A percentile compares a stretch with the other conserved stretches of the same genome.
Evolutionary conservation across 139 green algal species (phyloP).

Genomic region (Chlamydomonas eustigma): DNA sequence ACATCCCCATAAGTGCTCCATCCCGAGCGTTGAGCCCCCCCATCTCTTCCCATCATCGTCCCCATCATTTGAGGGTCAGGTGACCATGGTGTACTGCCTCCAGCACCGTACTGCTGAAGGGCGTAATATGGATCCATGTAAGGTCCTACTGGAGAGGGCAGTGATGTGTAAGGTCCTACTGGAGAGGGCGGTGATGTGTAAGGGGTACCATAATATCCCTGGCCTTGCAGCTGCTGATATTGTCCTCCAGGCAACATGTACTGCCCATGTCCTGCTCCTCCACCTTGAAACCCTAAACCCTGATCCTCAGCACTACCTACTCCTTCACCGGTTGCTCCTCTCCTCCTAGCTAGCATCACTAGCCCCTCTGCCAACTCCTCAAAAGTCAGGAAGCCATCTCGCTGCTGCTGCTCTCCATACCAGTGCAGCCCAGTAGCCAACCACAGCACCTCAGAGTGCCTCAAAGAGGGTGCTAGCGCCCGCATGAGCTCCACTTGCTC

Average conservation of each 20-base stretch:
- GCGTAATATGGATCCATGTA: background rate
- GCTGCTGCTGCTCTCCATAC: background rate
- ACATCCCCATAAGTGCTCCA: background rate
- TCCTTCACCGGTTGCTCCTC: background rate
- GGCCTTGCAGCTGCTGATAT: background rate
- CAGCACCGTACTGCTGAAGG: background rate
- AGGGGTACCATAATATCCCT: background rate
- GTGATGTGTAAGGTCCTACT: background rate
- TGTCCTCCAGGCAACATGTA: background rate
- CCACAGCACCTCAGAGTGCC: background rate
- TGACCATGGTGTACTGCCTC: no score
- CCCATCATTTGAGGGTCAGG: background rate
- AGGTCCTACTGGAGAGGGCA: no score
- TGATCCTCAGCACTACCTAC: background rate
- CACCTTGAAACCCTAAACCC: no score
- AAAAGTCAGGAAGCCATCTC: background rate
- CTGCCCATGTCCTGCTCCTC: background rate
- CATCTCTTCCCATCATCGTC: background rate
- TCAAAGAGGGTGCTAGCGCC: background rate
- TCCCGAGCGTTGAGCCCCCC: background rate
- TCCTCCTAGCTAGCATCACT: background rate
- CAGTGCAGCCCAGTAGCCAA: background rate
- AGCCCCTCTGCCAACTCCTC: background rate
- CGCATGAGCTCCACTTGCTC: background rate
- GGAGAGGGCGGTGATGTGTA: background rate